Conservation (phyloP, 805 yeast genomes). For the Candida schatavii region DNA sequence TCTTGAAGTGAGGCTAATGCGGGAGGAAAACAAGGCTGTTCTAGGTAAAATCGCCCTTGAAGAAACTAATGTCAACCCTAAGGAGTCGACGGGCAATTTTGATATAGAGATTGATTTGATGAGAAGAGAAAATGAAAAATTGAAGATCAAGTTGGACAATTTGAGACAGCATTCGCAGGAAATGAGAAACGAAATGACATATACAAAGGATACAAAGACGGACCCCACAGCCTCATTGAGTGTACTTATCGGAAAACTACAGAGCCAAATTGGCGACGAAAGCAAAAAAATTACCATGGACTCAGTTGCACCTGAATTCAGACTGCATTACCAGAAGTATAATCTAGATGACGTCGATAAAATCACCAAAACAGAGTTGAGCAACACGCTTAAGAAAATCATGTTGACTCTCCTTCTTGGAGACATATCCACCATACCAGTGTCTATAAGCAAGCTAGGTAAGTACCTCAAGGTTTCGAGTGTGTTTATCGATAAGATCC, state of each 20-base stretch:
- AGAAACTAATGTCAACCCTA: neutral
- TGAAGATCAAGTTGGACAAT: slow-evolving; percentile 13
- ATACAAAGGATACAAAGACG: slow-evolving; percentile 1
- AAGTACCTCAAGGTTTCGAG: slow-evolving; percentile 21
- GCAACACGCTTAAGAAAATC: slow-evolving; percentile 30
- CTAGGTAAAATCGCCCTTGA: neutral
- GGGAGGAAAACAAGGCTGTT: slow-evolving; percentile 2
- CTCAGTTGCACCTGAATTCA: slow-evolving; percentile 20
- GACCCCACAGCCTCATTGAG: neutral
- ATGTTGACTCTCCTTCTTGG: slow-evolving; percentile 33
- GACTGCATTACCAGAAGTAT: slow-evolving; percentile 21
- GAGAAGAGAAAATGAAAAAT: slow-evolving; percentile 13
- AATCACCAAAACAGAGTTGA: slow-evolving; percentile 24
- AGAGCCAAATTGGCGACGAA: slow-evolving; percentile 15
- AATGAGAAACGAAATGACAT: slow-evolving; percentile 17
- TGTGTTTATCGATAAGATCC: slow-evolving; percentile 32
- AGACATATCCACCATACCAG: slow-evolving; percentile 25
- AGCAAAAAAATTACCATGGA: slow-evolving; percentile 12
- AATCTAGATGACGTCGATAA: slow-evolving; percentile 29
- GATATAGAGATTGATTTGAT: slow-evolving; percentile 3
- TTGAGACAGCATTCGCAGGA: slow-evolving; percentile 16
- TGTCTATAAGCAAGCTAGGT: slow-evolving; percentile 24
- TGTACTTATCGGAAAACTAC: neutral
- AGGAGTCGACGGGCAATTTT: neutral
- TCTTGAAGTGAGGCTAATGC: slow-evolving; percentile 5